phyloP scores from a whole-genome alignment of 2,329 filamentous ascomycete genomes.

The Pseudogymnoascus sp. region DNA sequence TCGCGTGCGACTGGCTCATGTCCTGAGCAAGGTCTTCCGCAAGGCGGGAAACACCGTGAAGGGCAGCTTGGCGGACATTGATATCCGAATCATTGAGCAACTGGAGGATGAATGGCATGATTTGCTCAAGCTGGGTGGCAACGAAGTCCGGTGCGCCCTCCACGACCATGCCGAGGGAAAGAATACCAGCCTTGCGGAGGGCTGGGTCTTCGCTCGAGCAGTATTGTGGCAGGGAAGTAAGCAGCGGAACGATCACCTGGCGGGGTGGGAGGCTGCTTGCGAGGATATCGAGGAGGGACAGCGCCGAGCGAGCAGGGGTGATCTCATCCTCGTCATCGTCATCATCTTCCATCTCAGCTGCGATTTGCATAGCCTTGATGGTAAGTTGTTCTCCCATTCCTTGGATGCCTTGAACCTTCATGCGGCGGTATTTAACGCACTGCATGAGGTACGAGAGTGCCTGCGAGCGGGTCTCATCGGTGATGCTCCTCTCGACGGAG shows the following conservation, averaged over 20 bases:
- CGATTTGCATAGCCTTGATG: constrained; percentile 77
- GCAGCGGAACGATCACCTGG: constrained; percentile 86
- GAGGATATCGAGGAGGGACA: constrained; percentile 82
- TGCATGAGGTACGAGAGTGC: constrained; percentile 92
- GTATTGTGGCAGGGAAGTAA: constrained; percentile 78
- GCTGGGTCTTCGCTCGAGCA: constrained; percentile 67
- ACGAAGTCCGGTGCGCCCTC: constrained; percentile 98
- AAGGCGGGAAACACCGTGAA: constrained; percentile 81
- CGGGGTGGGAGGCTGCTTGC: constrained; percentile 82
- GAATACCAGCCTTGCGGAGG: constrained; percentile 81
- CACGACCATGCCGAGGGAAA: constrained; percentile 87
- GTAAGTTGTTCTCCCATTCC: constrained; percentile 80
- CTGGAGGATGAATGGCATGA: constrained; percentile 77
- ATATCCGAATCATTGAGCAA: constrained; percentile 78
- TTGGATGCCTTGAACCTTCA: constrained; percentile 88
- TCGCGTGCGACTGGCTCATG: constrained; percentile 75
- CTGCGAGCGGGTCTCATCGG: constrained; percentile 82
- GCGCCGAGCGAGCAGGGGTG: constrained; percentile 75
- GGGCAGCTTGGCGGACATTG: constrained; percentile 76
- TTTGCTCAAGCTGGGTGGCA: constrained; percentile 78
- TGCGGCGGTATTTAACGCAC: constrained; percentile 81
- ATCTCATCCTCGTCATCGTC: constrained; percentile 76
- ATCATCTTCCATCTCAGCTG: constrained; percentile 77
- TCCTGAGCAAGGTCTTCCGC: constrained; percentile 92
- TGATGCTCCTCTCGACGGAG: constrained; percentile 64